Evolutionary conservation across 1,139 yeast species (phyloP).

Genomic region (Kodamaea suecica): DNA sequence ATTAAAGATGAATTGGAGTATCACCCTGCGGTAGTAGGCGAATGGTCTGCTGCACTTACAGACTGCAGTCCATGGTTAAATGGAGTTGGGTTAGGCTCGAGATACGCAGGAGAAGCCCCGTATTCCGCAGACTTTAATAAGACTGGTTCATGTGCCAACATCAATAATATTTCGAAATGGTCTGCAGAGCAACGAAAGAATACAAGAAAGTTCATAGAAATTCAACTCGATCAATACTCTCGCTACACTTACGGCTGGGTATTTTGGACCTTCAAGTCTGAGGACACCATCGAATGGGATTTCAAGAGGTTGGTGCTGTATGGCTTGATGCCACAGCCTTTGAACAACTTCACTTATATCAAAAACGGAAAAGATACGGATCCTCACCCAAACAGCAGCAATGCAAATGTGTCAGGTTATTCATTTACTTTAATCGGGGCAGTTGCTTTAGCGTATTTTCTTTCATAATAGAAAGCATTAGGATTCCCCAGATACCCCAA

Average conservation of each 20-base stretch:
- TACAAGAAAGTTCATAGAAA: conserved; percentile 47
- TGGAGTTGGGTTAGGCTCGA: conserved; percentile 57
- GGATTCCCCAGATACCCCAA: too few species aligned
- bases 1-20: conserved; percentile 33
- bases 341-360: conserved; percentile 42
- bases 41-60: conserved; percentile 63
- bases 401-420: neutral
- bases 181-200: conserved; percentile 35
- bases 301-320: conserved; percentile 47
- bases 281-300: conserved; percentile 62
- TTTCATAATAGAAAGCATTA: too few species aligned
- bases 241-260: conserved; percentile 53
- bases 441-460: too few species aligned
- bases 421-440: neutral
- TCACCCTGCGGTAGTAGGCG: conserved; percentile 58
- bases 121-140: conserved; percentile 28
- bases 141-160: conserved; percentile 29
- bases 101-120: conserved; percentile 51
- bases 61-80: conserved; percentile 68
- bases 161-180: conserved; percentile 37
- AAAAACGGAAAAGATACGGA: conserved; percentile 36
- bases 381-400: conserved; percentile 4
- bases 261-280: conserved; percentile 71
- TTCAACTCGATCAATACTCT: conserved; percentile 46
- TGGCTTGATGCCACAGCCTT: conserved; percentile 60